A percentile compares a stretch with the other conserved stretches of the same genome.
Conservation (phyloP, 108 stramenopile species). For the Cyclostephanos invisitatus region DNA sequence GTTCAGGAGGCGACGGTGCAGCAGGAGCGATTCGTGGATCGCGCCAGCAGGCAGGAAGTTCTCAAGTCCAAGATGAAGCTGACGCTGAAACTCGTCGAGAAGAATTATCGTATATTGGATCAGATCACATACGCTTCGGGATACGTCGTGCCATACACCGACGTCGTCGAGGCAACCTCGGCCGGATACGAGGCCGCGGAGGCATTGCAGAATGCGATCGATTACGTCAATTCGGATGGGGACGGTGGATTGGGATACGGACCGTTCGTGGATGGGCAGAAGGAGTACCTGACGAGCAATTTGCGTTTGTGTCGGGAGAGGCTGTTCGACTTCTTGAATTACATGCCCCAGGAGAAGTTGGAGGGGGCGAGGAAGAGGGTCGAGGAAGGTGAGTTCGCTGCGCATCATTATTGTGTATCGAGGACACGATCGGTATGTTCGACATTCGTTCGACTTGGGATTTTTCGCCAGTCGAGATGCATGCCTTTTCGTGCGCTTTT, state of each 20-base stretch:
- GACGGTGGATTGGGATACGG: neutral
- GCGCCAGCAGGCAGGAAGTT: slow-evolving; percentile 41
- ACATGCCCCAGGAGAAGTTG: slow-evolving; percentile 57
- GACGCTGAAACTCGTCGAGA: slow-evolving; percentile 62
- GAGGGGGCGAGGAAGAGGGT: slow-evolving; percentile 59
- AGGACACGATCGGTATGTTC: neutral
- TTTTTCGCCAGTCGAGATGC: too few species aligned
- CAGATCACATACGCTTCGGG: slow-evolving; percentile 63
- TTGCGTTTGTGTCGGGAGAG: slow-evolving; percentile 53
- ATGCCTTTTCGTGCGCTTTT: too few species aligned
- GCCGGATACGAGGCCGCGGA: slow-evolving; percentile 69
- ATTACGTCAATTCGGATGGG: slow-evolving; percentile 53
- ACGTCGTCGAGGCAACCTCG: slow-evolving; percentile 52
- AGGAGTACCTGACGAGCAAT: slow-evolving; percentile 45
- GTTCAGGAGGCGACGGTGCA: slow-evolving; percentile 78
- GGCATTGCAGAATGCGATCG: slow-evolving; percentile 68
- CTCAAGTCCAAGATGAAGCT: slow-evolving; percentile 69
- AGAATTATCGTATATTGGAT: slow-evolving; percentile 66
- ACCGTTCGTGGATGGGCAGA: slow-evolving; percentile 56
- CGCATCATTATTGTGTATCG: neutral
- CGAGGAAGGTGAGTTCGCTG: slow-evolving; percentile 47
- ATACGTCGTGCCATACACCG: slow-evolving; percentile 37
- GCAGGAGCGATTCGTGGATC: slow-evolving; percentile 68
- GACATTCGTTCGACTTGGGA: too few species aligned
- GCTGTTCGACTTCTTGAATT: slow-evolving; percentile 59